These are phyloP conservation scores for Penicillium sclerotiorum DNA, from an alignment of 2,329 filamentous ascomycete genomes.

Conservation along the genomic window DNA sequence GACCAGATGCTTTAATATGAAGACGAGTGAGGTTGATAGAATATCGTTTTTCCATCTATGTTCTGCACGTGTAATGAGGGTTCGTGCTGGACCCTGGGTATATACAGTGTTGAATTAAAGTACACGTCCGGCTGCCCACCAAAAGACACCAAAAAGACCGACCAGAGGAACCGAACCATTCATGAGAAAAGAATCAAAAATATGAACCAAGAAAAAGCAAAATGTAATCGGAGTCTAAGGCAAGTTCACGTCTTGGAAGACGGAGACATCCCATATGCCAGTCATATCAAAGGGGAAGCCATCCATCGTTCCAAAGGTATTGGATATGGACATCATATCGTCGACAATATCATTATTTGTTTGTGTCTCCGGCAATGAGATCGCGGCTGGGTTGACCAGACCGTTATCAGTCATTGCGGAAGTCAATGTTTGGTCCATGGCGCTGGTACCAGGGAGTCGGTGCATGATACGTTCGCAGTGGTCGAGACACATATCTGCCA, in stretches of 20 bases:
- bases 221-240: constrained; percentile 8
- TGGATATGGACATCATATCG: constrained; percentile 51
- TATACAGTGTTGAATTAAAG: constrained; percentile 18
- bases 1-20: constrained; percentile 28
- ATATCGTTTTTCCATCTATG: constrained; percentile 2
- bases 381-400: constrained; percentile 42
- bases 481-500: constrained; percentile 58
- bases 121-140: constrained; percentile 11
- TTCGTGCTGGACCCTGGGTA: constrained; percentile 20
- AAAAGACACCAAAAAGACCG: constrained; percentile 8
- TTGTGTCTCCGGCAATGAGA: constrained; percentile 46
- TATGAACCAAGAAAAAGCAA: not conserved
- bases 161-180: constrained; percentile 1
- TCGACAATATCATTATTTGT: constrained; percentile 50
- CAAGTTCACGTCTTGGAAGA: constrained; percentile 44
- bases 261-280: constrained; percentile 49
- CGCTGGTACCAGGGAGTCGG: constrained; percentile 37
- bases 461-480: constrained; percentile 50
- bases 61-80: constrained; percentile 4
- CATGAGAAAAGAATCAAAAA: not conserved
- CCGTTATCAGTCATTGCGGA: constrained; percentile 29
- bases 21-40: constrained; percentile 21
- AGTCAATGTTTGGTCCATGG: constrained; percentile 21
- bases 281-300: constrained; percentile 52
- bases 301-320: constrained; percentile 50